phyloP scores from a whole-genome alignment of 2,329 filamentous ascomycete species.

The Monilinia vaccinii-corymbosi region DNA sequence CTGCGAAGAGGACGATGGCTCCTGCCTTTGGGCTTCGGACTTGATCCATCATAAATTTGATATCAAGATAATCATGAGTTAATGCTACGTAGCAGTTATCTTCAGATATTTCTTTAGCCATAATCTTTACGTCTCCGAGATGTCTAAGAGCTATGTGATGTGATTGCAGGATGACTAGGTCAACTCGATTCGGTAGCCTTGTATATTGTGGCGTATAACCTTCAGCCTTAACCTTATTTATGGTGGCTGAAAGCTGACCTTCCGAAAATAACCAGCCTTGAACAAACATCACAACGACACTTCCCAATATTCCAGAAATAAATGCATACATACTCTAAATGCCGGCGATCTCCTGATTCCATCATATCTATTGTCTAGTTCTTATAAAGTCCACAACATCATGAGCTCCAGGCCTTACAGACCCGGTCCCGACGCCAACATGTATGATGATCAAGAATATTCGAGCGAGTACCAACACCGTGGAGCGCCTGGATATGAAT shows the following conservation, averaged over 20 bases:
- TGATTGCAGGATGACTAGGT: not conserved
- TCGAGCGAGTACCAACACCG: slow-evolving; percentile 18
- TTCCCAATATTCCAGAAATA: not conserved
- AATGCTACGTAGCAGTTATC: slow-evolving; percentile 57
- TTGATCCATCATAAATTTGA: slow-evolving; percentile 48
- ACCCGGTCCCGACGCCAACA: slow-evolving; percentile 27
- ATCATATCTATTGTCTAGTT: not conserved
- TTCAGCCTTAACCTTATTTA: not conserved
- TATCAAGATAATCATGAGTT: slow-evolving; percentile 52
- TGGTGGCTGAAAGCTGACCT: not conserved
- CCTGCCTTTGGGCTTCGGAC: slow-evolving; percentile 67
- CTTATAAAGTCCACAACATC: not conserved
- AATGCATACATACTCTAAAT: not conserved
- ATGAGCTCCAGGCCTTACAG: slow-evolving; percentile 6
- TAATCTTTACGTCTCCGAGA: not conserved
- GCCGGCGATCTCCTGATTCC: not conserved
- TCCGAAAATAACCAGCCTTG: not conserved
- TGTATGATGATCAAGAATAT: slow-evolving; percentile 37
- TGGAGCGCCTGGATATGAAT: slow-evolving; percentile 21
- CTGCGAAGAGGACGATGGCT: slow-evolving; percentile 68
- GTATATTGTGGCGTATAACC: not conserved
- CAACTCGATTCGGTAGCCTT: not conserved
- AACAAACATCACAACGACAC: not conserved
- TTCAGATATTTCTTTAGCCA: slow-evolving; percentile 36
- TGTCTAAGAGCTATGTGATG: not conserved